A percentile compares a stretch with the other conserved stretches of the same genome.
These are phyloP conservation scores for Pythium pyrilobum DNA, from an alignment of 352 stramenopile species.

Conservation along the genomic window DNA sequence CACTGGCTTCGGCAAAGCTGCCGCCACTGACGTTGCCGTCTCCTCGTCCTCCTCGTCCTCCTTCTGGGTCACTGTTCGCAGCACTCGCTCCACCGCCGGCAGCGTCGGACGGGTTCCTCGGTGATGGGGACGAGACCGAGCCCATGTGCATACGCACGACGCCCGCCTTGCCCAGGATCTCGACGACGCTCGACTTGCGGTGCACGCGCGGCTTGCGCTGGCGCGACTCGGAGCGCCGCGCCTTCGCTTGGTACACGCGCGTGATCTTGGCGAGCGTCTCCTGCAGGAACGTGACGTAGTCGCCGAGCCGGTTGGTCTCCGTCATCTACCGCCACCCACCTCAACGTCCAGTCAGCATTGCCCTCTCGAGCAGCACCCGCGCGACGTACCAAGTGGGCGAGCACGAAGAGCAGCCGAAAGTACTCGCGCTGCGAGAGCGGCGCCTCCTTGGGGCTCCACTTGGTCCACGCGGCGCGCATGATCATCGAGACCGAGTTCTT, in stretches of 20 bases:
- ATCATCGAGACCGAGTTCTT: constrained; percentile 81
- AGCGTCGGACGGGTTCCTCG: not conserved
- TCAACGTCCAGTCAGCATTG: not conserved
- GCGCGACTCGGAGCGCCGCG: constrained; percentile 10
- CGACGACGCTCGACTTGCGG: constrained; percentile 23
- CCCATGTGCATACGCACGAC: constrained; percentile 1
- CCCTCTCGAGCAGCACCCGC: not conserved
- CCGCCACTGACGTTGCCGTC: not conserved
- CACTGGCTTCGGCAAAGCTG: not conserved
- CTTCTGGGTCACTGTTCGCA: no score
- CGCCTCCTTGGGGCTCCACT: constrained; percentile 54
- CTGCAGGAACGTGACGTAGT: constrained; percentile 76
- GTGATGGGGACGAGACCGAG: not conserved
- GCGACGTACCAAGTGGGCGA: constrained; percentile 56
- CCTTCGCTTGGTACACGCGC: constrained; percentile 42
- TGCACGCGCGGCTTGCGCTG: constrained; percentile 22
- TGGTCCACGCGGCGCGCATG: constrained; percentile 57
- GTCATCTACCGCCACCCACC: no score
- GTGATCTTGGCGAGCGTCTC: constrained; percentile 58
- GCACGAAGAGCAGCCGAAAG: constrained; percentile 61
- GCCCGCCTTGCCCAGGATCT: constrained; percentile 8
- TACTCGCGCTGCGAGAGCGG: constrained; percentile 56
- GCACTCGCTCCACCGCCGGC: not conserved
- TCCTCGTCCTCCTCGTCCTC: not conserved
- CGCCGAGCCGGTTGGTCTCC: constrained; percentile 47